Evolutionary conservation across 192 early-diverging fungal species (phyloP), one percentile per base, ranked within the genome.

Genomic region (Coemansia sp.): DNA sequence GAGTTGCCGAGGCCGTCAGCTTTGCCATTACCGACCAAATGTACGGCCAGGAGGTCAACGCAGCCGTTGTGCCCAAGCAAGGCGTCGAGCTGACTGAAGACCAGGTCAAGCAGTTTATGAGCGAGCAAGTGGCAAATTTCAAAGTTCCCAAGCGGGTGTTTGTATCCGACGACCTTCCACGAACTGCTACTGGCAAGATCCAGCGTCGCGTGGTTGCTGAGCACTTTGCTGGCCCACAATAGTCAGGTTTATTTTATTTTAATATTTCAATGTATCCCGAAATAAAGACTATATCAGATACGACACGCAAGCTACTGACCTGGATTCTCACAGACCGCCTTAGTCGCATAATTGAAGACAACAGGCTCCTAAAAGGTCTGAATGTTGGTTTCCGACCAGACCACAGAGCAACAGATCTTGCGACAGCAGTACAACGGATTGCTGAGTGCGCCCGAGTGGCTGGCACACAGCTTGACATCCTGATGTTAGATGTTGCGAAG

Each of bases 21-120:
- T 94, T 92, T 81, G 88, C 75, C n/a, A 90, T 92, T 5, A 68
- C 82, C 0, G 86, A 88, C 73, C 75, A 86, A n/a, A 87, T 90
- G 72, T 92, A 91, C 60, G 91, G 91, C 38, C 90, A 92, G 71
- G 92, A 92, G 62, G 87, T 94, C 27, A 87, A 92, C 70, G 89
- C 87, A 2, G 85, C 88, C 0, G 84, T 92, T 23, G 85, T 91
- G 17, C 75, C 87, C 35, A 86, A 84, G 63, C 69, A 63, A 4
- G 75, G 72, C 41, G 67, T 67, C n/a, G 61, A 62, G 60, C 53
- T 88, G 17, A 86, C 85, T 6, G 86, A 86, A 39, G 77, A 79
- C 48, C 78, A 84, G 17, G 59, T 91, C 43, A 61, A 67, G 29
- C 47, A 63, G 50, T 89, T 81, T 67, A 82, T 78, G 67, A 56